Conservation (phyloP, 352 stramenopile species). For the Pelagophyceae sp. region DNA sequence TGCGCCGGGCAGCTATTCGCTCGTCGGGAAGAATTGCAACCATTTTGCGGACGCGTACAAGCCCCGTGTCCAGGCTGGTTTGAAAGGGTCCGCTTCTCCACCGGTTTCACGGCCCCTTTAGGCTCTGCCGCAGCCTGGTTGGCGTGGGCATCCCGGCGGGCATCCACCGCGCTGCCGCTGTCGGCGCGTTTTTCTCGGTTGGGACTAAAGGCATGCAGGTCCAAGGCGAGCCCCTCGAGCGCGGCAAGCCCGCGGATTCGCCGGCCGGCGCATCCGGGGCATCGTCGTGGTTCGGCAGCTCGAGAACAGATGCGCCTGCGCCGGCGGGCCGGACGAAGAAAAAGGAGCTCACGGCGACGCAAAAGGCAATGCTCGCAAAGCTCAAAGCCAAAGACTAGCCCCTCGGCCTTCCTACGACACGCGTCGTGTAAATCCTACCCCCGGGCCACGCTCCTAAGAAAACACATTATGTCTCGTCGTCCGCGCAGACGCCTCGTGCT, state of each 20-base stretch:
- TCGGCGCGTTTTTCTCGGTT: conserved; percentile 38
- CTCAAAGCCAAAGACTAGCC: conserved; percentile 23
- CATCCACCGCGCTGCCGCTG: conserved; percentile 69
- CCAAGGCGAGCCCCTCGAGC: not conserved
- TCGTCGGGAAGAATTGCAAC: conserved; percentile 67
- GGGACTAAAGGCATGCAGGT: conserved; percentile 1
- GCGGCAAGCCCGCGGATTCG: not conserved
- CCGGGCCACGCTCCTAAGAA: no score
- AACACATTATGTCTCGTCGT: no score
- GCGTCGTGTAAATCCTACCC: no score
- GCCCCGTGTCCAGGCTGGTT: no score
- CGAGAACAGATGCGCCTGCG: not conserved
- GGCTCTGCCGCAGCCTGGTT: conserved; percentile 49
- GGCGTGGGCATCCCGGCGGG: conserved; percentile 62
- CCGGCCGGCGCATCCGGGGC: not conserved
- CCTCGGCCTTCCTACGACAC: no score
- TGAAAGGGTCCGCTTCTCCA: no score
- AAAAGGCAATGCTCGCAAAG: conserved; percentile 29
- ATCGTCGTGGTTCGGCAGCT: not conserved
- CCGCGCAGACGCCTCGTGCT: no score
- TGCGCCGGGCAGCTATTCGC: conserved; percentile 30
- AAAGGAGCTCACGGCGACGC: conserved; percentile 33
- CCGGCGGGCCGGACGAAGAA: conserved; percentile 8
- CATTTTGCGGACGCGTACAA: conserved; percentile 68
- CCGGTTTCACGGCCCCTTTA: no score